Evolutionary conservation across 1,284 basidiomycete genomes (phyloP), one percentile per base, ranked within the genome.

Genomic region (Coniferiporia sulphurascens): DNA sequence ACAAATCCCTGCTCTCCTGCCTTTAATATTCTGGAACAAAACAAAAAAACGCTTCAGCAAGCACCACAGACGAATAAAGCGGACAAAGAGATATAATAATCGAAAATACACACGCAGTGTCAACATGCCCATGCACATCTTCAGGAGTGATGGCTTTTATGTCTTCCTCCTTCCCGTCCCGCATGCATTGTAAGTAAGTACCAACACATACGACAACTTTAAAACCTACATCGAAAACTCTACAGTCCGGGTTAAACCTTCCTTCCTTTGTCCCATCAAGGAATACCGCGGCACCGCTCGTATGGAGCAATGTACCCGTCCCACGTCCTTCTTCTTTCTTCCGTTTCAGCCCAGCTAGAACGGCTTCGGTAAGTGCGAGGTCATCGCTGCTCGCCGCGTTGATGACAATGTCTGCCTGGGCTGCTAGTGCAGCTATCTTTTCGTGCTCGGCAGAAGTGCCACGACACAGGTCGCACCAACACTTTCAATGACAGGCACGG

Each of bases 311-410:
- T 32, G 58, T 13, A 15, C 36, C 48, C 8, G 54, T 55, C 4
- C 34, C 4, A 52, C 51, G 52, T 17, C 56, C 48, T 19, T 61
- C 61, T 17, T 60, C 61, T 32, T 57, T 57, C 32, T 63, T 55
- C 3, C 52, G 53, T 61, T 55, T 65, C 36, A 59, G 54, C 45
- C 65, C 65, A 6, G 50, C 34, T 2, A 66, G 44, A 27, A 67
- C 59, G 2, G 63, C 60, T 8, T 58, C 48, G 6, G 43, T 53
- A 55, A 67, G 64, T 15, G n/a, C 43, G 1, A 62, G 22, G 35
- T 65, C 58, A 35, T 67, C 66, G 32, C 59, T 34, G 48, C 65
- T 64, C 22, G 49, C 65, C 17, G 53, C 12, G 46, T 67, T 67
- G 38, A 67, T 3, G 1, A 65, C 61, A 21, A 67, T 58, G 44